Conservation (phyloP, 1,284 basidiomycete species). For the Moesziomyces antarcticus region DNA sequence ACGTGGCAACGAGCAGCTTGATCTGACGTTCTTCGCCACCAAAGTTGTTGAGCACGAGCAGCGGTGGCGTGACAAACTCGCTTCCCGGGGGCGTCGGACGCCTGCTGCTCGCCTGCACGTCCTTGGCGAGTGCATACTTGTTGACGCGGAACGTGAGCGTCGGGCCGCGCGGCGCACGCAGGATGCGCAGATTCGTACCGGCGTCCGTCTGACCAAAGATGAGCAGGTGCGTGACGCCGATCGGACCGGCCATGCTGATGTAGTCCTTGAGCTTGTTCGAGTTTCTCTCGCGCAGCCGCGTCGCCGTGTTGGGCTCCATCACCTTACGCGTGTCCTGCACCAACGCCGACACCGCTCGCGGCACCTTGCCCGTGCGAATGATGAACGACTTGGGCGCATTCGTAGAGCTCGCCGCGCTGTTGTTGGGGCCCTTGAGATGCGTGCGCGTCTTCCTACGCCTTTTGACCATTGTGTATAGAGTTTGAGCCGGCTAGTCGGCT, state of each 20-base stretch:
- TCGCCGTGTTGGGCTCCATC: conserved; percentile 98
- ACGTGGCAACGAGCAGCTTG: conserved; percentile 77
- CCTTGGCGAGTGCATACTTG: conserved; percentile 89
- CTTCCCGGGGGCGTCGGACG: conserved; percentile 77
- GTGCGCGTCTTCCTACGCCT: conserved; percentile 64
- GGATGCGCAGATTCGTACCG: conserved; percentile 80
- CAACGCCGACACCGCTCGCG: conserved; percentile 84
- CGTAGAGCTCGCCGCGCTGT: conserved; percentile 42
- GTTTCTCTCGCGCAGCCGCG: conserved; percentile 84
- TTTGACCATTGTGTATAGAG: conserved; percentile 29
- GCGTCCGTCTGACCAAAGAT: conserved; percentile 77
- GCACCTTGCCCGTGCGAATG: conserved; percentile 93
- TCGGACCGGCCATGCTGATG: conserved; percentile 87
- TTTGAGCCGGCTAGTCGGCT: background rate
- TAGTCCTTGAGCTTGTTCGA: conserved; percentile 95
- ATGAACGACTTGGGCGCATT: conserved; percentile 75
- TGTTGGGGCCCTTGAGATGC: conserved; percentile 64
- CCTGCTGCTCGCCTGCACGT: conserved; percentile 77
- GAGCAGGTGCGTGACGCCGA: conserved; percentile 91
- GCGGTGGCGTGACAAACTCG: conserved; percentile 85
- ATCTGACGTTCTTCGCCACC: conserved; percentile 77
- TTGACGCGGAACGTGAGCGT: conserved; percentile 93
- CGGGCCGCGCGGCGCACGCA: conserved; percentile 89
- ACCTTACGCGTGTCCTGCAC: conserved; percentile 92
- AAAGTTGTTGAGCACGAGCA: conserved; percentile 77